phyloP scores from a whole-genome alignment of 1,139 yeast species.

The Suhomyces chickasaworum region DNA sequence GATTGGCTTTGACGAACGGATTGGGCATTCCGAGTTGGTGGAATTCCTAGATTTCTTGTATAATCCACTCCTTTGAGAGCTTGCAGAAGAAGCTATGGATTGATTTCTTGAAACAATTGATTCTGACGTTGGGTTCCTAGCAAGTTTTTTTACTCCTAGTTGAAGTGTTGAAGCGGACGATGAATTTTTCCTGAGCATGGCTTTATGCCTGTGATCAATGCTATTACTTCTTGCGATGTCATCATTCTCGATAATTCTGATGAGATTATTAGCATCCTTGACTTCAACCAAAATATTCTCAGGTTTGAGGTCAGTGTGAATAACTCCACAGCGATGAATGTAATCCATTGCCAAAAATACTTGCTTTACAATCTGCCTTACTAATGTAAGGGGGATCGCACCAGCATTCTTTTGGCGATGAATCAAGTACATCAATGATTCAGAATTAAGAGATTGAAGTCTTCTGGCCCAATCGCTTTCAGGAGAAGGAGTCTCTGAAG shows the following conservation, averaged over 20 bases:
- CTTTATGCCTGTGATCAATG: constrained; percentile 7
- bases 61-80: constrained; percentile 13
- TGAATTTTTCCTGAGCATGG: constrained; percentile 4
- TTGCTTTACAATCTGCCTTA: constrained; percentile 81
- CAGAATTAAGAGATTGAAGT: constrained; percentile 17
- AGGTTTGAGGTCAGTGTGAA: constrained; percentile 89
- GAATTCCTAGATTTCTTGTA: constrained; percentile 32
- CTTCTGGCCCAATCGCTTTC: constrained; percentile 9
- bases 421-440: constrained; percentile 16
- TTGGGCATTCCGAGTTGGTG: constrained; percentile 27
- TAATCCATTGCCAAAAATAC: constrained; percentile 75
- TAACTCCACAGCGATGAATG: constrained; percentile 84
- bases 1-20: constrained; percentile 35
- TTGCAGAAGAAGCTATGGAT: constrained; percentile 10
- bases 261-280: constrained; percentile 72
- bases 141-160: constrained; percentile 1
- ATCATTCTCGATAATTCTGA: constrained; percentile 55
- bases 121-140: constrained; percentile 8
- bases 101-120: constrained; percentile 11
- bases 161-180: constrained; percentile 2
- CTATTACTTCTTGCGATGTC: constrained; percentile 29
- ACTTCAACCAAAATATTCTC: constrained; percentile 84
- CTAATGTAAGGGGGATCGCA: constrained; percentile 73
- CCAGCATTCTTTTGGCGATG: constrained; percentile 30
- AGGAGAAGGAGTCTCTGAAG: constrained; percentile 5